These are phyloP conservation scores for Epithemia pelagica DNA, from an alignment of 108 stramenopile species.

Conservation along the genomic window DNA sequence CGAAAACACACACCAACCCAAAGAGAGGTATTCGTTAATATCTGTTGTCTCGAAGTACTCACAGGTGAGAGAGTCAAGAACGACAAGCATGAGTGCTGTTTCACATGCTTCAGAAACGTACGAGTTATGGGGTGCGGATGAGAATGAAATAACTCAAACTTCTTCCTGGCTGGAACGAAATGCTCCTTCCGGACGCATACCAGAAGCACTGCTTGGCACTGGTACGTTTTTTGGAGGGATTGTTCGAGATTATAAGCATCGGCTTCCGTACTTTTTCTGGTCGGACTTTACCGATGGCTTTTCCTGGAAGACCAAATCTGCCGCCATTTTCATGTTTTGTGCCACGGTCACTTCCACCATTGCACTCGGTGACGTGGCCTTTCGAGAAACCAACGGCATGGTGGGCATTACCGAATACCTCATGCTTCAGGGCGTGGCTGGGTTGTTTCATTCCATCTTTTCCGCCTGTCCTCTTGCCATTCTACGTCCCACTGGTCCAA, in stretches of 20 bases:
- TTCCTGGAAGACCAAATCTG: constrained; percentile 1
- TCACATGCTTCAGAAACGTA: too few species aligned
- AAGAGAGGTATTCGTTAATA: too few species aligned
- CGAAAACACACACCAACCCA: too few species aligned
- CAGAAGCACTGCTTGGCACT: too few species aligned
- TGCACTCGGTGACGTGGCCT: constrained; percentile 4
- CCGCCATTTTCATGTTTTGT: constrained; percentile 6
- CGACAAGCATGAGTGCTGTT: too few species aligned
- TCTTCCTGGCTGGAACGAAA: too few species aligned
- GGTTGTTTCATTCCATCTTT: constrained; percentile 4
- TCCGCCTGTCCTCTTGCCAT: constrained; percentile 7
- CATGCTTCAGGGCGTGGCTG: constrained; percentile 7
- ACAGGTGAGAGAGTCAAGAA: too few species aligned
- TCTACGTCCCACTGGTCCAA: constrained; percentile 3
- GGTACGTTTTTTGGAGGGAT: too few species aligned
- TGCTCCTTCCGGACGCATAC: too few species aligned
- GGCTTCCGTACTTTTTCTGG: not conserved
- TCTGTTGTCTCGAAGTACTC: too few species aligned
- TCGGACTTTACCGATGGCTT: constrained; percentile 5
- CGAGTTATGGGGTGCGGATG: too few species aligned
- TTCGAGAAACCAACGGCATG: not conserved
- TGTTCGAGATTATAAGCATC: not conserved
- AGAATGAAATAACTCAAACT: too few species aligned
- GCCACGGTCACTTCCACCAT: constrained; percentile 8
- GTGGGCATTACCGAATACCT: constrained; percentile 11